phyloP scores from a whole-genome alignment of 768 basidiomycete genomes.

The Gymnopilus dilepis region DNA sequence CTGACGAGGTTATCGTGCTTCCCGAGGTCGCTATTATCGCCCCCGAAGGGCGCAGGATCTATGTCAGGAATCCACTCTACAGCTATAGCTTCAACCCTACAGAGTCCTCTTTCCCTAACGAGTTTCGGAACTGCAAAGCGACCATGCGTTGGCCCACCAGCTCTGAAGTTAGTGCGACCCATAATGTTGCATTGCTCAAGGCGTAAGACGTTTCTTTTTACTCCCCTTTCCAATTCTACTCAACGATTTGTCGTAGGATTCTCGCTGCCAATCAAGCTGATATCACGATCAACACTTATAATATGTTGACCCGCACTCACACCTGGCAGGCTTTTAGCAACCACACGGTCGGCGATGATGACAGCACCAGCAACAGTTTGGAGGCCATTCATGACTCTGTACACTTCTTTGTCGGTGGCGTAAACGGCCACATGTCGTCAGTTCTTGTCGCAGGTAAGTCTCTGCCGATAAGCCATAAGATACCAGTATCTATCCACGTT shows the following conservation, averaged over 20 bases:
- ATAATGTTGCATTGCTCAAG: constrained; percentile 35
- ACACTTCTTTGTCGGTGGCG: constrained; percentile 48
- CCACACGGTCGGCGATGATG: constrained; percentile 42
- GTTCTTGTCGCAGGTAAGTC: constrained; percentile 43
- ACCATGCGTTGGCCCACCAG: constrained; percentile 40
- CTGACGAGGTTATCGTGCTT: constrained; percentile 42
- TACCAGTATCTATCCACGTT: background rate
- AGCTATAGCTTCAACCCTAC: constrained; percentile 30
- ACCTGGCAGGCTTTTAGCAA: constrained; percentile 55
- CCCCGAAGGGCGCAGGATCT: constrained; percentile 31
- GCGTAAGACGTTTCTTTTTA: constrained; percentile 23
- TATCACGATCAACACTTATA: constrained; percentile 39
- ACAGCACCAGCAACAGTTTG: constrained; percentile 48
- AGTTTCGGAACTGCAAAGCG: constrained; percentile 34
- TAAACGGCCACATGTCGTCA: constrained; percentile 46
- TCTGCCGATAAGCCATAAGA: background rate
- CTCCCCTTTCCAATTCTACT: background rate
- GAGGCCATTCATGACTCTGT: constrained; percentile 56
- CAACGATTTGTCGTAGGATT: constrained; percentile 1
- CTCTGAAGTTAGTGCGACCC: constrained; percentile 28
- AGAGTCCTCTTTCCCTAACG: constrained; percentile 33
- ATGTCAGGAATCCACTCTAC: constrained; percentile 28
- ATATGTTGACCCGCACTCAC: constrained; percentile 40
- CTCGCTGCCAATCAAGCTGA: constrained; percentile 23
- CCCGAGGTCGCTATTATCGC: constrained; percentile 37